Conservation (phyloP, 2,329 filamentous ascomycete species). For the Apiospora malaysiana region DNA sequence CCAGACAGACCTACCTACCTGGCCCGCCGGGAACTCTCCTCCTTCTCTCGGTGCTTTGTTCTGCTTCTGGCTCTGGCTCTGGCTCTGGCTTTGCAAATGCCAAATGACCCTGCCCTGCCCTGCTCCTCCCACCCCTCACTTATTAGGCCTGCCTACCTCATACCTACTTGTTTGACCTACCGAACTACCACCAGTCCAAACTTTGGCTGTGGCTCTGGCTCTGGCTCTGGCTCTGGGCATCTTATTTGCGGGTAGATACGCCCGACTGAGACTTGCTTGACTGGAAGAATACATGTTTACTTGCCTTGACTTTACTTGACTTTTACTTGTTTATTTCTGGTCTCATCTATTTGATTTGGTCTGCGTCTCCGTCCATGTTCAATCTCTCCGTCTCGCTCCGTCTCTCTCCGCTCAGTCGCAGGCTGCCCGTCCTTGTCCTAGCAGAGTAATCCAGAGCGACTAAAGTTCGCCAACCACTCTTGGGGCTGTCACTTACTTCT, state of each 20-base stretch:
- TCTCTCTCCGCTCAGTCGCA: constrained; percentile 12
- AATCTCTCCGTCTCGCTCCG: not conserved
- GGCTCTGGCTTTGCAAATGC: not conserved
- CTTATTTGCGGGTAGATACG: constrained; percentile 25
- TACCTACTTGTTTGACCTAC: not conserved
- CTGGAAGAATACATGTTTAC: constrained; percentile 3
- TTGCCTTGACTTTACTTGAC: not conserved
- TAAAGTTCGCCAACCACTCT: constrained; percentile 15
- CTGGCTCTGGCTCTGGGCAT: constrained; percentile 15
- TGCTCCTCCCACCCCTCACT: constrained; percentile 7
- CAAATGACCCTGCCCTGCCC: not conserved
- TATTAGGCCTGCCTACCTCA: not conserved
- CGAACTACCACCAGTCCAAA: constrained; percentile 9
- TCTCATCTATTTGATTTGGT: constrained; percentile 19
- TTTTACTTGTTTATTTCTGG: constrained; percentile 2
- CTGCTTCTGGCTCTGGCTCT: not conserved
- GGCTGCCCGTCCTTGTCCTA: constrained; percentile 1
- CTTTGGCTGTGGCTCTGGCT: constrained; percentile 15
- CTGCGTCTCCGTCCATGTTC: constrained; percentile 22
- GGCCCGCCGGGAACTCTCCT: not conserved
- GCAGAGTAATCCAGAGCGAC: constrained; percentile 13
- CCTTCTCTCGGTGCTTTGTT: not conserved
- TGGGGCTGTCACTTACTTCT: constrained; percentile 2
- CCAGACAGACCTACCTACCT: not conserved
- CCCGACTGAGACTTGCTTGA: constrained; percentile 26